These are phyloP conservation scores for Chlorociboria aeruginascens DNA, from an alignment of 495 filamentous ascomycete genomes.

Conservation along the genomic window DNA sequence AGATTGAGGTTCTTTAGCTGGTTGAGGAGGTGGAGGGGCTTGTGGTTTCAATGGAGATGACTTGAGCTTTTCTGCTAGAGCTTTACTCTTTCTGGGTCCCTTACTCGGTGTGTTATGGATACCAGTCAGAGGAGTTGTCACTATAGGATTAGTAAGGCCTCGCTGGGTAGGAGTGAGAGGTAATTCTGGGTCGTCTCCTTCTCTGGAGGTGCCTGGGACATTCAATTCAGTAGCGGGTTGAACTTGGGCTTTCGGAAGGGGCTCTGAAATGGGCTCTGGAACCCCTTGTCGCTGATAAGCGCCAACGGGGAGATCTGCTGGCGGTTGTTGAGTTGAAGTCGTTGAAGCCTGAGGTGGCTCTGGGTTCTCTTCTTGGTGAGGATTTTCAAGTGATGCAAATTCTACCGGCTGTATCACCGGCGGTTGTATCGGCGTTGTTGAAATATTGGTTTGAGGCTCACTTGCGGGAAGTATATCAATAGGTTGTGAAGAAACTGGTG, in stretches of 20 bases:
- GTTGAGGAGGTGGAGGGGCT: constrained; percentile 5
- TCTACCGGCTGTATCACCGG: not conserved
- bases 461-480: too few relatives aligned
- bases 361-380: too few relatives aligned
- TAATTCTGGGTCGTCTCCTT: constrained; percentile 45
- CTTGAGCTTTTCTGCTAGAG: constrained; percentile 29
- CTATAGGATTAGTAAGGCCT: constrained; percentile 40
- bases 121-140: constrained; percentile 37
- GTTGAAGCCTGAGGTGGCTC: too few relatives aligned
- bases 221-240: not conserved
- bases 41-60: constrained; percentile 25
- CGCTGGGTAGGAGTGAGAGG: constrained; percentile 57
- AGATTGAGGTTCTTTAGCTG: not conserved
- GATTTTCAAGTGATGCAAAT: not conserved
- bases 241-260: not conserved
- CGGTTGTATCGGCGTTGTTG: not conserved
- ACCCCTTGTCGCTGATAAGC: not conserved
- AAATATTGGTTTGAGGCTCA: not conserved
- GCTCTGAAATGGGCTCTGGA: not conserved
- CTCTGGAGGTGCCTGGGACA: not conserved
- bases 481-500: constrained; percentile 1
- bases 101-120: constrained; percentile 42
- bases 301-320: too few relatives aligned
- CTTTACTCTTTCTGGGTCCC: constrained; percentile 24
- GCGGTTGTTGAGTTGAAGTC: too few relatives aligned